Evolutionary conservation across 345 rosid genomes (phyloP).

Genomic region (Draba incana): DNA sequence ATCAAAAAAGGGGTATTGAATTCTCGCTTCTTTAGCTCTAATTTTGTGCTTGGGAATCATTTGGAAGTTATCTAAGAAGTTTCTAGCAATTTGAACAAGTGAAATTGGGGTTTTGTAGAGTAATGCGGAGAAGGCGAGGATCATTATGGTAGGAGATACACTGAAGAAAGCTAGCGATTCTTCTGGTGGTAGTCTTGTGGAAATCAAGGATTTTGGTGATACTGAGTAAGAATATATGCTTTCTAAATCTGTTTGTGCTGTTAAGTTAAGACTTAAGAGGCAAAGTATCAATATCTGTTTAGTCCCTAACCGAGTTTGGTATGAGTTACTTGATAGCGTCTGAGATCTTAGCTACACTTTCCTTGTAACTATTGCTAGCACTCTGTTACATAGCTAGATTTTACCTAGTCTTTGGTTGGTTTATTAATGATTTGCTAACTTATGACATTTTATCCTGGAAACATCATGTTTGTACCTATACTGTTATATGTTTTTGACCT

Average conservation of each 20-base stretch:
- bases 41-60: too few relatives aligned
- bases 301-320: background rate
- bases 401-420: background rate
- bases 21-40: background rate
- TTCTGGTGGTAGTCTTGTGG: constrained; percentile 54
- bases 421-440: background rate
- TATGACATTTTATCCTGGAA: background rate
- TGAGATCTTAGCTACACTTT: background rate
- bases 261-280: background rate
- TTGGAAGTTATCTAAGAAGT: background rate
- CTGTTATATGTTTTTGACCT: background rate
- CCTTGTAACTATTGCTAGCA: background rate
- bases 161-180: constrained; percentile 69
- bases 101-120: constrained; percentile 48
- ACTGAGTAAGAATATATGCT: constrained; percentile 50
- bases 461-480: background rate
- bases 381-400: background rate
- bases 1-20: constrained; percentile 71
- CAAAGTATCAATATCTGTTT: background rate
- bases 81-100: background rate
- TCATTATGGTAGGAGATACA: constrained; percentile 88
- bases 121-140: constrained; percentile 89
- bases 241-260: background rate
- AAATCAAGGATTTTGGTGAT: constrained; percentile 64
- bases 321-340: background rate